Percentiles rank a stretch among this genome's conserved stretches.
Evolutionary conservation across 495 filamentous ascomycete genomes (phyloP).

Genomic region (Penicillium nucicola): DNA sequence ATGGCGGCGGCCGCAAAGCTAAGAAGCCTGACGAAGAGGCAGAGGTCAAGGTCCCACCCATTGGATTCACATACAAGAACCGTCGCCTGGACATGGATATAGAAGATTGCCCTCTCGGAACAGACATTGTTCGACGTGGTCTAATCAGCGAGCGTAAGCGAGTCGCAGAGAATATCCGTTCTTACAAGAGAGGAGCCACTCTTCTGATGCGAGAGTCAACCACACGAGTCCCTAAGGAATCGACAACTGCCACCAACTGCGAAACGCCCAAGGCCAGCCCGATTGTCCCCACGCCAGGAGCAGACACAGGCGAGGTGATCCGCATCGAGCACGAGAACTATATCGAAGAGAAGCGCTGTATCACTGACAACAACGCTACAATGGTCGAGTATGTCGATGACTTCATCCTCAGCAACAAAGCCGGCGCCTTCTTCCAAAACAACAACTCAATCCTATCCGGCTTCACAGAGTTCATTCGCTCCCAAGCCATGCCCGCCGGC

Average conservation of each 20-base stretch:
- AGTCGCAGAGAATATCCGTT: constrained; percentile 63
- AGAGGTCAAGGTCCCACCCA: constrained; percentile 59
- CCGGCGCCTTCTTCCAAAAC: constrained; percentile 97
- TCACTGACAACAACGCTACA: constrained; percentile 77
- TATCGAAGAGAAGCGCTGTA: constrained; percentile 76
- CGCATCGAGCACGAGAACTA: constrained; percentile 41
- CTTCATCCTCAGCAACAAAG: constrained; percentile 84
- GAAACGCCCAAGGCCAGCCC: constrained; percentile 11
- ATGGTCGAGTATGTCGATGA: constrained; percentile 82
- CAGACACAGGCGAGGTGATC: constrained; percentile 37
- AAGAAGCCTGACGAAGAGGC: constrained; percentile 32
- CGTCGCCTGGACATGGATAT: constrained; percentile 76
- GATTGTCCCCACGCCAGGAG: constrained; percentile 10
- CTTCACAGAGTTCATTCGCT: constrained; percentile 89
- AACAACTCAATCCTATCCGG: constrained; percentile 95
- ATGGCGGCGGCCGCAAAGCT: constrained; percentile 38
- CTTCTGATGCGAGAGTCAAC: constrained; percentile 87
- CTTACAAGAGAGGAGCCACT: constrained; percentile 80
- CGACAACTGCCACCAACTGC: constrained; percentile 9
- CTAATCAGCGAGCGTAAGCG: constrained; percentile 69
- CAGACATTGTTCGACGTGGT: constrained; percentile 73
- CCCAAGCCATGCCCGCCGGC: constrained; percentile 59
- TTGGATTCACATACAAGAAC: constrained; percentile 88
- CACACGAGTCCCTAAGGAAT: constrained; percentile 56
- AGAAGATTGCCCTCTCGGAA: constrained; percentile 95